These are phyloP conservation scores for Adiantum capillusveneris DNA, from an alignment of 75 land plant species.

Conservation along the genomic window DNA sequence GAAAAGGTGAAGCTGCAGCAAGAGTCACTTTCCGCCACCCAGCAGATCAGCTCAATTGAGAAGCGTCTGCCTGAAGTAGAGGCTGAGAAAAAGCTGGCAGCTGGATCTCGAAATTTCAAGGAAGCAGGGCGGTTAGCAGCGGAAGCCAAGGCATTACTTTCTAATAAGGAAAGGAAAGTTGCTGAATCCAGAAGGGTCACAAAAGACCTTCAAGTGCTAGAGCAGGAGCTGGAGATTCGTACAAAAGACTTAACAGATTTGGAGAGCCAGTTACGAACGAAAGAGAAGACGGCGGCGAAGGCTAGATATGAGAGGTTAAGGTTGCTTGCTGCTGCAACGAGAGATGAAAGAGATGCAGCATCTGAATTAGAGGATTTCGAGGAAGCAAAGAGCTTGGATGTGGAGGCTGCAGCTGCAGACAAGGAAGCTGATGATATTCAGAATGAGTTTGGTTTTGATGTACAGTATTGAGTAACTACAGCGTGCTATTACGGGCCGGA, in stretches of 20 bases:
- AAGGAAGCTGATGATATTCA: constrained; percentile 54
- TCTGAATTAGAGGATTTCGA: constrained; percentile 56
- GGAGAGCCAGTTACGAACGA: constrained; percentile 34
- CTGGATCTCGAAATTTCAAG: constrained; percentile 77
- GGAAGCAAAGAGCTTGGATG: constrained; percentile 52
- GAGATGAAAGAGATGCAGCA: constrained; percentile 63
- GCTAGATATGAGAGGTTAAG: constrained; percentile 56
- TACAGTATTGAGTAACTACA: too few relatives aligned
- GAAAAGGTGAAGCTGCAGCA: constrained; percentile 47
- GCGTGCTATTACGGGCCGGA: too few relatives aligned
- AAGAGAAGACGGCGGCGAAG: constrained; percentile 60
- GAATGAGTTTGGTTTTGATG: constrained; percentile 21
- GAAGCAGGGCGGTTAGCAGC: constrained; percentile 77
- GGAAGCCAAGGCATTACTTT: constrained; percentile 56
- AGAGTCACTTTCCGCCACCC: constrained; percentile 48
- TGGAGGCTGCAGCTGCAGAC: constrained; percentile 70
- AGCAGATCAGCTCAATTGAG: constrained; percentile 49
- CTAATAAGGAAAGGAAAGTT: constrained; percentile 41
- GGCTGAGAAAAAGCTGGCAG: constrained; percentile 83
- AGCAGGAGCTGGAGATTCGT: constrained; percentile 35
- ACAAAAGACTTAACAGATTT: constrained; percentile 28
- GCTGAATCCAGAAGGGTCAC: constrained; percentile 26
- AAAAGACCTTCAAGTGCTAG: constrained; percentile 35
- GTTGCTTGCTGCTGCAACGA: constrained; percentile 53
- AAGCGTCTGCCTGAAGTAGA: constrained; percentile 72